phyloP scores from a whole-genome alignment of 768 basidiomycete species.

The Tricholoma hemisulphureum region DNA sequence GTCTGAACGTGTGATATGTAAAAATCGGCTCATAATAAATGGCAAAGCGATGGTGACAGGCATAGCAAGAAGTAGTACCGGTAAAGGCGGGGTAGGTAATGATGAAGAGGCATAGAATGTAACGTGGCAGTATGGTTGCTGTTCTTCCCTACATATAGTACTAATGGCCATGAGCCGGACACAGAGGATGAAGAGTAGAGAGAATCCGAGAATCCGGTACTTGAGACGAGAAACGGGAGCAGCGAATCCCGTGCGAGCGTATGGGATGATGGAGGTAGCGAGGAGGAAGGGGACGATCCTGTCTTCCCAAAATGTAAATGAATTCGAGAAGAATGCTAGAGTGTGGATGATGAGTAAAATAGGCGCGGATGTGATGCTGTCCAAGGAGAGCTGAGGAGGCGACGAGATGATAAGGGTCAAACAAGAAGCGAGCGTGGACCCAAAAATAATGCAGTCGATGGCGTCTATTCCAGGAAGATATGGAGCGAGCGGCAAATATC shows the following conservation, averaged over 20 bases:
- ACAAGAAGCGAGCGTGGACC: slow-evolving; percentile 45
- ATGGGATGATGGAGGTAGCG: slow-evolving; percentile 59
- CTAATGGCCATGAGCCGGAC: slow-evolving; percentile 76
- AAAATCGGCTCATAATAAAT: slow-evolving; percentile 48
- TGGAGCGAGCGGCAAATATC: slow-evolving; percentile 28
- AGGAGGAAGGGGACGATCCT: slow-evolving; percentile 73
- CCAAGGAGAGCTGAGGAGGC: slow-evolving; percentile 32
- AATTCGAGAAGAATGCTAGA: slow-evolving; percentile 84
- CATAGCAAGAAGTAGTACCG: slow-evolving; percentile 56
- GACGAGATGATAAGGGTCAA: slow-evolving; percentile 44
- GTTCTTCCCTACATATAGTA: slow-evolving; percentile 93
- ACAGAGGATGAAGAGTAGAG: slow-evolving; percentile 60
- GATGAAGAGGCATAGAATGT: slow-evolving; percentile 84
- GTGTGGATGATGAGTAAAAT: slow-evolving; percentile 67
- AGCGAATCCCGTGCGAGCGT: slow-evolving; percentile 57
- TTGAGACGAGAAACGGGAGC: slow-evolving; percentile 72
- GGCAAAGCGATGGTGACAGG: slow-evolving; percentile 59
- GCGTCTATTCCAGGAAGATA: slow-evolving; percentile 48
- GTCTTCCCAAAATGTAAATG: slow-evolving; percentile 98
- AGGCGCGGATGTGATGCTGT: slow-evolving; percentile 31
- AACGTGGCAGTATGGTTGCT: slow-evolving; percentile 83
- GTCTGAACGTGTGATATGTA: slow-evolving; percentile 71
- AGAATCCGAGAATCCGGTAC: slow-evolving; percentile 72
- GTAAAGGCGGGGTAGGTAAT: slow-evolving; percentile 60
- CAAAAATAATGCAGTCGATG: slow-evolving; percentile 52